Percentiles rank a stretch among this genome's conserved stretches.
Conservation (phyloP, 352 stramenopile genomes). For the Stramenopiles sp. region DNA sequence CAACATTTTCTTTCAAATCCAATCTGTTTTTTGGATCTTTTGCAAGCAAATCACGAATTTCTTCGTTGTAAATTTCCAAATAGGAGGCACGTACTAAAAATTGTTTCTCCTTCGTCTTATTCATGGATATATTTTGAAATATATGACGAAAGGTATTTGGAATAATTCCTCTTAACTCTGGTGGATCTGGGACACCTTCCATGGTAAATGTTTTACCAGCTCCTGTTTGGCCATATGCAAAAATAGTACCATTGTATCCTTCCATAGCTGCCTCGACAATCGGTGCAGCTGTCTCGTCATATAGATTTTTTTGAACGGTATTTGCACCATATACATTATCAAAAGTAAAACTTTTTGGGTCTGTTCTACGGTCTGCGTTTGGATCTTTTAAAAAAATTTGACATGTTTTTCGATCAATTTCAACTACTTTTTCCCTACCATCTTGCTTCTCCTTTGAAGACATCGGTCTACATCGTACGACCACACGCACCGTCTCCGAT, state of each 20-base stretch:
- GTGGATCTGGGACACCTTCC: slow-evolving; percentile 33
- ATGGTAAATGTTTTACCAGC: slow-evolving; percentile 67
- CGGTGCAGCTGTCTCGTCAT: slow-evolving; percentile 38
- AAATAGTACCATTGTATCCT: slow-evolving; percentile 64
- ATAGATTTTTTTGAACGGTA: slow-evolving; percentile 48
- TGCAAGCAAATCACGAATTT: slow-evolving; percentile 71
- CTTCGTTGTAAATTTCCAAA: slow-evolving; percentile 88
- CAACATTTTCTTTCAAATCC: neutral
- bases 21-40: slow-evolving; percentile 17
- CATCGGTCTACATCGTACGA: slow-evolving; percentile 83
- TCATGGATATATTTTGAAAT: neutral
- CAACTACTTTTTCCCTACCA: slow-evolving; percentile 42
- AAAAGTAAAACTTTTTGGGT: slow-evolving; percentile 59
- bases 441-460: slow-evolving; percentile 80
- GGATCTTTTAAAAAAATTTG: too few relatives aligned
- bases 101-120: neutral
- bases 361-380: too few relatives aligned
- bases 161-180: slow-evolving; percentile 56
- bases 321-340: slow-evolving; percentile 46
- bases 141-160: slow-evolving; percentile 14
- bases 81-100: slow-evolving; percentile 33
- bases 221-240: slow-evolving; percentile 61
- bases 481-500: slow-evolving; percentile 76
- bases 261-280: slow-evolving; percentile 52
- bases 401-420: too few relatives aligned